Base-by-base conservation (phyloP, 805 yeast species). In the Groenewaldozyma tartarivorans region DNA sequence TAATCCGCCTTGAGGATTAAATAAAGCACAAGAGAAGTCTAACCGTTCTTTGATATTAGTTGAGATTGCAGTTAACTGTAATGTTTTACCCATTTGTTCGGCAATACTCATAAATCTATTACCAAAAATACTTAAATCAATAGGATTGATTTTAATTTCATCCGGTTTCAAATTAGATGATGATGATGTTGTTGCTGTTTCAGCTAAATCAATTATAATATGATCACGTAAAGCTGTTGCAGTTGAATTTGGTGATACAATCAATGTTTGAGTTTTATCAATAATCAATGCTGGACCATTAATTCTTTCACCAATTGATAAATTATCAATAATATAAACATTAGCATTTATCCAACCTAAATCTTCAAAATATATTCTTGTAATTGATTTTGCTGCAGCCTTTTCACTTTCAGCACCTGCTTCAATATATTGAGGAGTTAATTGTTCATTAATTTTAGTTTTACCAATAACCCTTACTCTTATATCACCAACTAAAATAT, bases 51-150 rank as follows among this genome's bases (percentile, higher is more conserved):
- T 84, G 31, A 84, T 88, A 53, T 84, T 84, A 2, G 88, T 81
- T 4, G 86, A 77, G 6, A 84, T 86, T 2, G 90, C 71, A 0
- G 92, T 84, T 60, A 81, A 80, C 48, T 82, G 81, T 41, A 84
- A 64, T 4, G 88, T 80, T 29, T 72, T 73, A 30, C 94, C 90
- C 94, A 84, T 84, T 55, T 81, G 90, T 51, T 84, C 94, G 5
- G 95, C 95, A 57, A 85, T 83, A 47, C 85, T 86, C 90, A 84
- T 83, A 58, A 84, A 84, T 45, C 94, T 66, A 58, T 83, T 87
- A 26, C 85, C 80, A 60, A 84, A 84, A 19, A 84, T 79, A 0
- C 94, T 81, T 31, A 84, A 59, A 48, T 77, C 63, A 26, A 84
- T 74, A 1, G 92, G 92, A 50, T 84, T 88, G 30, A 79, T 62